Base-by-base conservation (phyloP, 441 rosid genomes). In the Gossypium schwendimanii region DNA sequence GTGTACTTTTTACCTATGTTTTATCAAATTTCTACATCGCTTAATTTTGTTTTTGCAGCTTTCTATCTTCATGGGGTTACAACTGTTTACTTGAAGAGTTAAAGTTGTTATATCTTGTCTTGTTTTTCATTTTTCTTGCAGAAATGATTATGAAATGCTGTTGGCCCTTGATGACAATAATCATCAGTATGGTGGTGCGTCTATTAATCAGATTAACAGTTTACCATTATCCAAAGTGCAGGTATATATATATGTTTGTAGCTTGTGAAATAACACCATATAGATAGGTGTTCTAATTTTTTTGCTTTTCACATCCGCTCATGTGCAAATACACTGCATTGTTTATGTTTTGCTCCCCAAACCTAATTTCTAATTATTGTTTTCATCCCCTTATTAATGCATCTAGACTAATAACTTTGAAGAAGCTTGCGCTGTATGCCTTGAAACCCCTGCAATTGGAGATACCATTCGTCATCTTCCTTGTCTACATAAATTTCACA, bases 401-500 rank as follows among this genome's bases (percentile, higher is more conserved):
- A 94, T 36, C 41, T 36, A 36, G 97, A 84, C 78, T 5, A 84
- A 84, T 9, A 86, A 86, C 39, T 84, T 78, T 65, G 89, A 85
- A 73, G 97, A 92, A 77, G 81, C 84, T 15, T 94, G 98, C 69
- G 93, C 91, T 7, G 78, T 94, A 57, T 94, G 97, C 81, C 89
- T 94, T 62, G 98, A 94, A 52, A 78, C 84, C 44, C 98, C 97
- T 1, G 70, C 81, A 33, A 60, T 77, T 62, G 97, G 98, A 78
- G 98, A 92, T 61, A 84, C 89, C 17, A 87, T 92, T 58, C 97
- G 97, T 9, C 97, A 94, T 79, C 98, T 94, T 50, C 98, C 98
- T 71, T 94, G 98, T 87, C 80, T 94, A 26, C 98, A 94, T 85
- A 94, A 94, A 78, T 94, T 94, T 81, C 98, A 94, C 80, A 91